These are phyloP conservation scores for Chenopodium album DNA, from an alignment of 148 eudicot genomes.

Conservation along the genomic window DNA sequence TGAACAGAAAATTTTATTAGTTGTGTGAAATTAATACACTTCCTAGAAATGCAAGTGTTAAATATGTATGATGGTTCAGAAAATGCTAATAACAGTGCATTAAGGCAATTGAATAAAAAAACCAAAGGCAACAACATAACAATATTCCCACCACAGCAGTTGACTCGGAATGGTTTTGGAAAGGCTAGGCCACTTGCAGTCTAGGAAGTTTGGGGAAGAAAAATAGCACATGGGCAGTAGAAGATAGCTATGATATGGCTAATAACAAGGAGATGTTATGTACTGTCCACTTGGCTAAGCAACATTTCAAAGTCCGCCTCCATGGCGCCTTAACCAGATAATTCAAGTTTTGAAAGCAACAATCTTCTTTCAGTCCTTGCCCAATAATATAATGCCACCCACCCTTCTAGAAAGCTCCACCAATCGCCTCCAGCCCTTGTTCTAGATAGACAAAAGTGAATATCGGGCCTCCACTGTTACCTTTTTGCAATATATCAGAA, in stretches of 20 bases:
- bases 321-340: neutral
- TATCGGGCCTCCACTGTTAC: neutral
- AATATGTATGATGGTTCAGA: neutral
- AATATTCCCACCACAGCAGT: neutral
- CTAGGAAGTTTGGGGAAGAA: neutral
- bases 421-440: neutral
- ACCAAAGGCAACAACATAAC: neutral
- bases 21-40: neutral
- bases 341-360: neutral
- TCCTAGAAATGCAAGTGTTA: neutral
- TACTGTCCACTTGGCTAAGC: neutral
- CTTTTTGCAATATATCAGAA: neutral
- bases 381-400: neutral
- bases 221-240: neutral
- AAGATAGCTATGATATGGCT: neutral
- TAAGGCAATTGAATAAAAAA: neutral
- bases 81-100: too few relatives aligned
- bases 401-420: neutral
- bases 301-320: neutral
- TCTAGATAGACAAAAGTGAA: neutral
- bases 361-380: neutral
- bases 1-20: constrained; percentile 20
- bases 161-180: neutral
- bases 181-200: neutral
- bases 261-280: neutral